phyloP scores from a whole-genome alignment of 106 monocot species.

The Vanilla planifolia region DNA sequence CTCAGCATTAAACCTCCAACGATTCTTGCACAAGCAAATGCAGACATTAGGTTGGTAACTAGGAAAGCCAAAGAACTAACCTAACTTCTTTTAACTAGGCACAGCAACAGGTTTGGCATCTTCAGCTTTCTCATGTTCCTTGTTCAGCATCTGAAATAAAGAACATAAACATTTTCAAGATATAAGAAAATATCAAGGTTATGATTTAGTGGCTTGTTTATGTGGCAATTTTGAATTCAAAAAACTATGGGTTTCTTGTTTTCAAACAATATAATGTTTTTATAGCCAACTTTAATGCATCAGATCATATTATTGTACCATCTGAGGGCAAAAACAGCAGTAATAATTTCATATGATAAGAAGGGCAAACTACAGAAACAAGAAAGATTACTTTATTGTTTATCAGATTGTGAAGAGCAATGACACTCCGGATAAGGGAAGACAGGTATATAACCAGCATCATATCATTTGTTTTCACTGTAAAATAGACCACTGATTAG shows the following conservation, averaged over 20 bases:
- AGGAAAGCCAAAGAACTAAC: not conserved
- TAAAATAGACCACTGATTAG: constrained; percentile 13
- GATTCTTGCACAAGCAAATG: too few relatives aligned
- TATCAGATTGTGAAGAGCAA: constrained; percentile 97
- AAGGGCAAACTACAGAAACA: not conserved
- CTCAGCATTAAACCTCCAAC: too few relatives aligned
- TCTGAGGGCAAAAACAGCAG: not conserved
- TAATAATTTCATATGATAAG: not conserved
- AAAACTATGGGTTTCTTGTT: too few relatives aligned
- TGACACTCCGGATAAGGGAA: constrained; percentile 94
- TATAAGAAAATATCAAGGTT: too few relatives aligned
- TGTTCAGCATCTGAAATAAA: constrained; percentile 99
- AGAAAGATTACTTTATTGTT: constrained; percentile 74
- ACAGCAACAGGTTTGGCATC: constrained; percentile 55
- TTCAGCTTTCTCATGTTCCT: constrained; percentile 97
- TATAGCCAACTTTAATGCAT: too few relatives aligned
- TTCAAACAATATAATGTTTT: too few relatives aligned
- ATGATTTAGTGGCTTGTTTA: too few relatives aligned
- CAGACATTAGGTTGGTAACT: too few relatives aligned
- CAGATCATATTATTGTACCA: too few relatives aligned
- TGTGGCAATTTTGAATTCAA: too few relatives aligned
- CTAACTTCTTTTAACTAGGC: constrained; percentile 12
- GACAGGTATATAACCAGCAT: constrained; percentile 98
- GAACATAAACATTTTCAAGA: too few relatives aligned
- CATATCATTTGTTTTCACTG: constrained; percentile 99